Evolutionary conservation across 306 rosid genomes (phyloP).

Genomic region (Gleditsia sinensis): DNA sequence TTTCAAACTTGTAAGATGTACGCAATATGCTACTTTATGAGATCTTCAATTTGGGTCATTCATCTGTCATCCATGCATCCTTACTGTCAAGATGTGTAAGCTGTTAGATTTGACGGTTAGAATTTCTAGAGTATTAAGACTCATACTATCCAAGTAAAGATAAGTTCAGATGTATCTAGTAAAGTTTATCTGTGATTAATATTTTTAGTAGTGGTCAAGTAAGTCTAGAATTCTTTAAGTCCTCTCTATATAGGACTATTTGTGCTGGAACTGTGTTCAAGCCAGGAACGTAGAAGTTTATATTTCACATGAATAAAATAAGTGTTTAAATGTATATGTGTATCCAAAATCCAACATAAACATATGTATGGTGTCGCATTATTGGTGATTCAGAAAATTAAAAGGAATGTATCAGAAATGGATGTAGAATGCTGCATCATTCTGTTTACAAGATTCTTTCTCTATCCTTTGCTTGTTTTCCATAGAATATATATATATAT

Average conservation of each 20-base stretch:
- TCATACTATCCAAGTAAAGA: not conserved
- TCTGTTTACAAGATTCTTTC: too few relatives aligned
- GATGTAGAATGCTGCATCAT: not conserved
- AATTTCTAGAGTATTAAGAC: not conserved
- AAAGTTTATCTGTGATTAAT: not conserved
- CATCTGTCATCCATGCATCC: not conserved
- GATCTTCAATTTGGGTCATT: conserved; percentile 1
- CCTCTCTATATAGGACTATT: not conserved
- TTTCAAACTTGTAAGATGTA: conserved; percentile 9
- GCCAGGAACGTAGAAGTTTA: too few relatives aligned
- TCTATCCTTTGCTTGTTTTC: too few relatives aligned
- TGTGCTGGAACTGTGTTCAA: too few relatives aligned
- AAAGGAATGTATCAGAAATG: not conserved
- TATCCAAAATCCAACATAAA: too few relatives aligned
- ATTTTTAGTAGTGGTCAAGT: not conserved
- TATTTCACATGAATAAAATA: too few relatives aligned
- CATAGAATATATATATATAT: too few relatives aligned
- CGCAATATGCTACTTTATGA: not conserved
- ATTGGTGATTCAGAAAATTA: not conserved
- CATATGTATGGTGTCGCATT: not conserved
- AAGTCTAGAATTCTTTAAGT: not conserved
- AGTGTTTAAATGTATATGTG: too few relatives aligned
- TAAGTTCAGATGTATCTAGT: not conserved
- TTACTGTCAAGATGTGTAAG: conserved; percentile 3
- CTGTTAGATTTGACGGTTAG: not conserved